Evolutionary conservation across 495 filamentous ascomycete species (phyloP), one percentile per base, ranked within the genome.

Genomic region (Tuber magnatum): DNA sequence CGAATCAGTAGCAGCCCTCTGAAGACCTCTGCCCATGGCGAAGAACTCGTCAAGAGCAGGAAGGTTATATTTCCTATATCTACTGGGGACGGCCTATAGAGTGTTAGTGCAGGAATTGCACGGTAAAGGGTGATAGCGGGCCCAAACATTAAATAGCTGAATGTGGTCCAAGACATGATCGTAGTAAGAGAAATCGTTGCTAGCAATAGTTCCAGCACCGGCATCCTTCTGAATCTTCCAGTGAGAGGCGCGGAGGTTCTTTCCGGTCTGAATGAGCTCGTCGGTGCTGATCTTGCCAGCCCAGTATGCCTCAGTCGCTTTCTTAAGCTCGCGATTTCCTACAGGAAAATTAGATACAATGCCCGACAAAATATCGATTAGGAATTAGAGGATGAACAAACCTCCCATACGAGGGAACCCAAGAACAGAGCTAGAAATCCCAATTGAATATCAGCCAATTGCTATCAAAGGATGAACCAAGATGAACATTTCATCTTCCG

Each of bases 191-290:
- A 99, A 99, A 91, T 99, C 95, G 84, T 98, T 98, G 91, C 92
- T 95, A 83, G 95, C 95, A 85, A 99, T 98, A 85, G 93, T 88
- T 83, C 97, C 92, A 83, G 97, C 94, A 83, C 95, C 95, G 81
- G 94, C 94, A 86, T 94, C 90, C 88, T 98, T 95, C 88, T 97
- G 95, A 87, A 98, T 93, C 88, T 97, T 93, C 95, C 95, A 99
- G 90, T 99, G 95, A 82, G 90, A 94, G 74, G 91, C 88, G 88
- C 95, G 92, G 76, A 99, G 92, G 83, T 93, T 89, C 91, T 98
- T 97, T 84, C 92, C 95, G 89, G 97, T 96, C 73, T 89, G 87
- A 77, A 97, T 87, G 76, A 99, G 92, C 73, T 93, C 92, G 77
- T 92, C 89, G 80, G 91, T 92, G 73, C 92, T 93, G 84, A 96